Conservation (phyloP, 805 yeast species). For the Sugiyamaella floridensis region DNA sequence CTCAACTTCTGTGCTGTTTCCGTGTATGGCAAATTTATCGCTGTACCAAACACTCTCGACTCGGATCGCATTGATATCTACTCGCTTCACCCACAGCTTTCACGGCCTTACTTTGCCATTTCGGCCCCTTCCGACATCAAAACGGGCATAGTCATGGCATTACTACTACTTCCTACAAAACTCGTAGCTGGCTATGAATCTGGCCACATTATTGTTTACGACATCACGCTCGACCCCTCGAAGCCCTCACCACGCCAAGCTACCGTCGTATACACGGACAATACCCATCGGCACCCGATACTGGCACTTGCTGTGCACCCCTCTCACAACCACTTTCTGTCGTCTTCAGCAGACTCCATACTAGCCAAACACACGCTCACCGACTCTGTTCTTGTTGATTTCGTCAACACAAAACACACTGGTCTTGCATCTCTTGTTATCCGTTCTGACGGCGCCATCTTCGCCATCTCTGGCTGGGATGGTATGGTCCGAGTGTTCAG, state of each 20-base stretch:
- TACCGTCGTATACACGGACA: slow-evolving; percentile 12
- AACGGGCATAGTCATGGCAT: slow-evolving; percentile 63
- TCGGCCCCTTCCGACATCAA: slow-evolving; percentile 25
- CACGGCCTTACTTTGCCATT: slow-evolving; percentile 9
- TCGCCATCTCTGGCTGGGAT: slow-evolving; percentile 37
- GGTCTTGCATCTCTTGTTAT: slow-evolving; percentile 26
- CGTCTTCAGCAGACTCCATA: slow-evolving; percentile 31
- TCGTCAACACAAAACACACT: slow-evolving; percentile 21
- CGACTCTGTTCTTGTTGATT: slow-evolving; percentile 6
- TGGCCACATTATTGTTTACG: slow-evolving; percentile 46
- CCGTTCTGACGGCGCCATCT: slow-evolving; percentile 20
- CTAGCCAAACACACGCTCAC: slow-evolving; percentile 23
- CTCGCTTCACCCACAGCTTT: slow-evolving; percentile 4
- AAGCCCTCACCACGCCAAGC: background rate
- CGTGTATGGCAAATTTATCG: slow-evolving; percentile 34
- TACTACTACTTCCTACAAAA: slow-evolving; percentile 34
- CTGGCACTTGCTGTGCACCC: slow-evolving; percentile 22
- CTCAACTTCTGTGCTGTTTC: slow-evolving; percentile 67
- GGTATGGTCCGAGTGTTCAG: slow-evolving; percentile 31
- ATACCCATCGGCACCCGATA: slow-evolving; percentile 30
- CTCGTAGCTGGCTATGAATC: slow-evolving; percentile 61
- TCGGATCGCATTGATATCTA: slow-evolving; percentile 57
- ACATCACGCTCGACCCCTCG: slow-evolving; percentile 18
- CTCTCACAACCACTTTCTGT: slow-evolving; percentile 20
- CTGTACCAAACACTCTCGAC: slow-evolving; percentile 57